Percentiles rank a stretch among this genome's conserved stretches.
Conservation (phyloP, 2,329 filamentous ascomycete species). For the Ophiosphaerella herpotricha region DNA sequence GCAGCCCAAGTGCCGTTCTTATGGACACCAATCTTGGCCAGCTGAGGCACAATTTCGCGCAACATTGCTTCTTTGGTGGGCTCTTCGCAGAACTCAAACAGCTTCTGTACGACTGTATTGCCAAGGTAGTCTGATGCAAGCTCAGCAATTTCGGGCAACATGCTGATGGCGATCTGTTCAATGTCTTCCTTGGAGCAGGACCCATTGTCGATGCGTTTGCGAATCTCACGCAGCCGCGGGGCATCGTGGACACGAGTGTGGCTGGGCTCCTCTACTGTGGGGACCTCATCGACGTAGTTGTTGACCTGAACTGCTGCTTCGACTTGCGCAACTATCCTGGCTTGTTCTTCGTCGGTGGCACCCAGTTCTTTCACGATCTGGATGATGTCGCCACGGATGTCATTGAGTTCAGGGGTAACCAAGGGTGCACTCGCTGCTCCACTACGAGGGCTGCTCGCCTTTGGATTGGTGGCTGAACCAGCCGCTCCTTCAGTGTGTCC, state of each 20-base stretch:
- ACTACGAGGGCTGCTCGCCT: conserved; percentile 45
- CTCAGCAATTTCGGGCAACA: conserved; percentile 96
- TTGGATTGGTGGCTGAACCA: conserved; percentile 41
- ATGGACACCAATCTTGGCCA: conserved; percentile 96
- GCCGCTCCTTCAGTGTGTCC: conserved; percentile 49
- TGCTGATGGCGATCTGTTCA: conserved; percentile 86
- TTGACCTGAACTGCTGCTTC: conserved; percentile 77
- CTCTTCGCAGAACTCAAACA: conserved; percentile 96
- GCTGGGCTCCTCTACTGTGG: conserved; percentile 83
- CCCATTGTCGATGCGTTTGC: conserved; percentile 97
- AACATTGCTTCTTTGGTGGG: conserved; percentile 90
- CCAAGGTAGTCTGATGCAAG: conserved; percentile 94
- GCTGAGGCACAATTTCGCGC: conserved; percentile 80
- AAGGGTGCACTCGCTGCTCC: conserved; percentile 59
- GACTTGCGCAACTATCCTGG: conserved; percentile 73
- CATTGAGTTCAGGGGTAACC: conserved; percentile 71
- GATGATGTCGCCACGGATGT: conserved; percentile 81
- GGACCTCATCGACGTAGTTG: conserved; percentile 79
- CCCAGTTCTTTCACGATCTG: conserved; percentile 89
- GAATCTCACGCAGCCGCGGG: conserved; percentile 90
- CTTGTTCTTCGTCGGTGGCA: conserved; percentile 76
- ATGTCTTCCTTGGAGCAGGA: conserved; percentile 84
- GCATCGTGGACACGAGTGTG: conserved; percentile 91
- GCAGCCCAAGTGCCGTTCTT: conserved; percentile 99
- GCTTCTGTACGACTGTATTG: conserved; percentile 98